phyloP scores from a whole-genome alignment of 2,329 filamentous ascomycete species.

The Albophoma yamanashiensis region DNA sequence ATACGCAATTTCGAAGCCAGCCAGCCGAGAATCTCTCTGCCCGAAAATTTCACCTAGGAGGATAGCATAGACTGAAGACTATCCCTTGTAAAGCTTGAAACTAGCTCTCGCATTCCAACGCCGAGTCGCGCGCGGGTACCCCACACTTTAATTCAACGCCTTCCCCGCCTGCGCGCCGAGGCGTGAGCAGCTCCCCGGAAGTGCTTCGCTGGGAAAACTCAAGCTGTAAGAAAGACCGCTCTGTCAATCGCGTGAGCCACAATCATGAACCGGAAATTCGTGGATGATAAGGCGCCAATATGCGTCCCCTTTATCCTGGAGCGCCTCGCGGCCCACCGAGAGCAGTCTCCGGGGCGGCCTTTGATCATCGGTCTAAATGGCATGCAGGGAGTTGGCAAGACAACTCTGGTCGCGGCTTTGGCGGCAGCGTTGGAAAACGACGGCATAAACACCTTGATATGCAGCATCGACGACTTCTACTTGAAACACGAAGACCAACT shows the following conservation, averaged over 20 bases:
- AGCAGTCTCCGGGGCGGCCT: slow-evolving; percentile 35
- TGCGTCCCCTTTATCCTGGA: slow-evolving; percentile 68
- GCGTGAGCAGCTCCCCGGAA: not conserved
- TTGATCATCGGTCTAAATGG: slow-evolving; percentile 83
- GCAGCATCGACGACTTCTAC: slow-evolving; percentile 88
- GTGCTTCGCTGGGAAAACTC: not conserved
- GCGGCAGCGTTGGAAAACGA: slow-evolving; percentile 45
- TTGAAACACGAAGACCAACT: slow-evolving; percentile 60
- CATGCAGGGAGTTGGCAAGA: slow-evolving; percentile 87
- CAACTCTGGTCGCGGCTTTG: slow-evolving; percentile 66
- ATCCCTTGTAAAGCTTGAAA: too few species aligned
- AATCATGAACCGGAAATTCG: slow-evolving; percentile 24
- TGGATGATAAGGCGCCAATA: slow-evolving; percentile 69
- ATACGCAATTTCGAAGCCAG: too few species aligned
- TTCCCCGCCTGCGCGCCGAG: not conserved
- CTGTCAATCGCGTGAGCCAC: not conserved
- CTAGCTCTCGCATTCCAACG: too few species aligned
- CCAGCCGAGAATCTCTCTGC: too few species aligned
- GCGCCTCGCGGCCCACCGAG: slow-evolving; percentile 40
- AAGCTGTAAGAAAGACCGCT: not conserved
- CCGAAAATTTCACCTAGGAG: too few species aligned
- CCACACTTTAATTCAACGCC: too few species aligned
- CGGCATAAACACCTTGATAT: slow-evolving; percentile 55
- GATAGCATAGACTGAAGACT: too few species aligned
- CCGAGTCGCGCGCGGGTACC: too few species aligned